These are phyloP conservation scores for Pulicaria dysenterica DNA, from an alignment of 129 eudicot species.

Conservation along the genomic window DNA sequence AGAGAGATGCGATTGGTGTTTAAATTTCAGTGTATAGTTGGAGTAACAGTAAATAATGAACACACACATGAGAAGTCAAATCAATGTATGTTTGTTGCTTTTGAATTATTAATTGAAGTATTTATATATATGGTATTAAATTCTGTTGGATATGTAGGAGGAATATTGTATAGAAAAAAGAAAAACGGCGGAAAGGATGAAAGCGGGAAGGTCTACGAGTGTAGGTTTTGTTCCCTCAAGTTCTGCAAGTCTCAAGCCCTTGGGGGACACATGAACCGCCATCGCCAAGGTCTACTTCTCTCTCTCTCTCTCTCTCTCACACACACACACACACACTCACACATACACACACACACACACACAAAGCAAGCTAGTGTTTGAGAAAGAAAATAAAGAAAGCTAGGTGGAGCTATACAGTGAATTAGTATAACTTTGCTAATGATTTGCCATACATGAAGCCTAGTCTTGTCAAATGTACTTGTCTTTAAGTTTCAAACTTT, in stretches of 20 bases:
- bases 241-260: conserved; percentile 99
- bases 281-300: conserved; percentile 74
- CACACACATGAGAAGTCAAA: conserved; percentile 38
- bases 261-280: conserved; percentile 99
- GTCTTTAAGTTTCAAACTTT: conserved; percentile 29
- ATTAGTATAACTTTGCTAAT: conserved; percentile 16
- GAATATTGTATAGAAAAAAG: conserved; percentile 53
- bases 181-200: conserved; percentile 78
- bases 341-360: not conserved
- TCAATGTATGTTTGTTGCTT: conserved; percentile 38
- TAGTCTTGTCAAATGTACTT: conserved; percentile 43
- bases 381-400: not conserved
- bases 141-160: conserved; percentile 32
- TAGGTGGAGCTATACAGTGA: not conserved
- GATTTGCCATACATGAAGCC: conserved; percentile 29
- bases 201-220: conserved; percentile 83
- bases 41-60: conserved; percentile 26
- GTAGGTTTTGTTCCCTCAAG: conserved; percentile 98
- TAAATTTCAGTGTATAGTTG: conserved; percentile 34
- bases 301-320: conserved; percentile 25
- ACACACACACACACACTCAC: not conserved
- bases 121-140: not conserved
- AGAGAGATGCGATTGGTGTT: conserved; percentile 27
- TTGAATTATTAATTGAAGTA: conserved; percentile 22
- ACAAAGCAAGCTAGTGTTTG: not conserved